Evolutionary conservation across 352 stramenopile species (phyloP).

Genomic region (Phytopythium kandeliae): DNA sequence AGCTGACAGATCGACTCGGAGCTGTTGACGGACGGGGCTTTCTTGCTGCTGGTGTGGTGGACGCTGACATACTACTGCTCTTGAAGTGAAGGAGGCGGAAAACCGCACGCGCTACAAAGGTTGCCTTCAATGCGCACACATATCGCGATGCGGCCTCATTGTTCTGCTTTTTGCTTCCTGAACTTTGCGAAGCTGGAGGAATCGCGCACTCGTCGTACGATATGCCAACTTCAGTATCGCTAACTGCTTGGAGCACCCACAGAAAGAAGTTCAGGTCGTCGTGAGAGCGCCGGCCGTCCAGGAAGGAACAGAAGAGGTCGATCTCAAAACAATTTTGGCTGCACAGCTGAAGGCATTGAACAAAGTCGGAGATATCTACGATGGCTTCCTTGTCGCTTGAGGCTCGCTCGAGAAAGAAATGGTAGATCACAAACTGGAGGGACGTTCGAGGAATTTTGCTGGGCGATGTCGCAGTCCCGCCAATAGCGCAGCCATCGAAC

Average conservation of each 20-base stretch:
- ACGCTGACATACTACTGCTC: slow-evolving; percentile 9
- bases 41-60: slow-evolving; percentile 12
- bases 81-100: slow-evolving; percentile 44
- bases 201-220: slow-evolving; percentile 26
- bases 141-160: slow-evolving; percentile 10
- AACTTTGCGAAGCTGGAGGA: neutral
- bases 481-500: slow-evolving; percentile 10
- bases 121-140: slow-evolving; percentile 47
- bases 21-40: slow-evolving; percentile 8
- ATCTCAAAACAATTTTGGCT: slow-evolving; percentile 23
- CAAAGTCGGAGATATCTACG: slow-evolving; percentile 26
- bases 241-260: slow-evolving; percentile 45
- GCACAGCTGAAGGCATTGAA: slow-evolving; percentile 26
- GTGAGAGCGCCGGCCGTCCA: slow-evolving; percentile 24
- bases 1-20: neutral
- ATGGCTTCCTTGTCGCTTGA: slow-evolving; percentile 23
- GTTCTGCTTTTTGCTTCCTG: neutral
- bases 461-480: neutral
- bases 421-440: slow-evolving; percentile 28
- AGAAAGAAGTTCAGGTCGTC: slow-evolving; percentile 53
- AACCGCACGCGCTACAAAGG: slow-evolving; percentile 42
- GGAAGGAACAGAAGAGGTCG: slow-evolving; percentile 53
- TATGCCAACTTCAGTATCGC: slow-evolving; percentile 38
- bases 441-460: slow-evolving; percentile 2
- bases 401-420: slow-evolving; percentile 54